Percentiles rank a stretch among this genome's conserved stretches.
phyloP scores from a whole-genome alignment of 2,329 filamentous ascomycete species.

The Exophiala sp. region DNA sequence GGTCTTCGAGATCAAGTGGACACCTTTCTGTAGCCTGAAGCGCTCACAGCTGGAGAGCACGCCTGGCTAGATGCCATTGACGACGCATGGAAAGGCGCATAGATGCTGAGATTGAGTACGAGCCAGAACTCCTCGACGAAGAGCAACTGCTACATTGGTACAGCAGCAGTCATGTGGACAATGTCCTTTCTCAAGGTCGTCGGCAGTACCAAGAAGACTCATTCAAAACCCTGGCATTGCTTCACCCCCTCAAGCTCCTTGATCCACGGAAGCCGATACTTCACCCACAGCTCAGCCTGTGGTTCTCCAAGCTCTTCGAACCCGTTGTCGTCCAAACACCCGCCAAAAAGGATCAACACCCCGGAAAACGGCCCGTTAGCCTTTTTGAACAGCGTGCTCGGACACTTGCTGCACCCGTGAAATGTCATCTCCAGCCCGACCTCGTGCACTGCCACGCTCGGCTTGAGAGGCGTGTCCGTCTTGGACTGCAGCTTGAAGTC shows the following conservation, averaged over 20 bases:
- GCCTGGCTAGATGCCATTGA: no score
- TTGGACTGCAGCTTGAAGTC: constrained; percentile 34
- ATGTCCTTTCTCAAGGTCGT: no score
- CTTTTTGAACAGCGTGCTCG: constrained; percentile 54
- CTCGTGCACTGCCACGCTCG: constrained; percentile 48
- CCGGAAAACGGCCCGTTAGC: constrained; percentile 46
- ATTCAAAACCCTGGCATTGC: constrained; percentile 12
- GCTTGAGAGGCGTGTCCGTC: constrained; percentile 46
- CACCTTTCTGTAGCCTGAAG: no score
- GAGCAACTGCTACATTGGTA: no score
- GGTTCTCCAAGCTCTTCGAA: constrained; percentile 19
- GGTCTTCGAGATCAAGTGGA: no score
- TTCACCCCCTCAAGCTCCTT: constrained; percentile 9
- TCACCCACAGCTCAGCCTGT: constrained; percentile 26
- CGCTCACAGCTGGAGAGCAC: no score
- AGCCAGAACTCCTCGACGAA: no score
- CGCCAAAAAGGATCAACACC: constrained; percentile 45
- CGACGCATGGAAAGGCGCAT: no score
- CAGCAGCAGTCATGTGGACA: no score
- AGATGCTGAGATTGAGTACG: no score
- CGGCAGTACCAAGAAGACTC: not conserved
- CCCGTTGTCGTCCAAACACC: constrained; percentile 2
- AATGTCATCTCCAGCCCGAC: constrained; percentile 53
- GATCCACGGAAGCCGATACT: constrained; percentile 27
- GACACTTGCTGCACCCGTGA: constrained; percentile 59